Base-by-base conservation (phyloP, 805 yeast species). In the Schizosaccharomyces osmophilus region DNA sequence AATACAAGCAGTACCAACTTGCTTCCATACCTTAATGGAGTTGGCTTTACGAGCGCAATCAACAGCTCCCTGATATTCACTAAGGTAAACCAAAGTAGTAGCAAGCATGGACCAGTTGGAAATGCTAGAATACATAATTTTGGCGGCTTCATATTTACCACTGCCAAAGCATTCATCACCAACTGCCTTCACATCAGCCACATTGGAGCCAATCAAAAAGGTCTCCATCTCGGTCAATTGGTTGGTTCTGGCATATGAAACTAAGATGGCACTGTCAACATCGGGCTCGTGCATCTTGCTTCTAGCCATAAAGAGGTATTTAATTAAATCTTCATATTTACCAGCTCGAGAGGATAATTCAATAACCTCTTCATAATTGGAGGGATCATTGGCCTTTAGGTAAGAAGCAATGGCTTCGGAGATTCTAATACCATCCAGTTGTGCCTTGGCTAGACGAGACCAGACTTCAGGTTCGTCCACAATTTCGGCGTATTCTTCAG, bases 41-140 rank as follows among this genome's bases (percentile, higher is more conserved):
- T 95, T 85, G 2, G 98, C 97, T 75, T 90, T 93, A 77, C 98
- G 85, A 26, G 98, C 98, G 73, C 97, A 88, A 70, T 93, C 97
- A 64, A 93, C 98, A 61, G 98, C 98, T 62, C 87, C 82, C 75
- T 93, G 97, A 73, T 87, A 89, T 71, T 93, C 97, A 62, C 82
- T 82, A 69, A 93, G 77, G 75, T 83, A 88, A 43, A 93, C 98
- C 69, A 89, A 80, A 39, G 97, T 90, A n/a, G 95, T 85, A 17
- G 98, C 97, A 67, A 93, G 80, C 73, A 89, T 93, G 59, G 96
- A 84, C 78, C 95, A 90, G 75, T 90, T 93, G 51, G 96, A 87
- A 63, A 90, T 83, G 65, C 82, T 84, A 9, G 88, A 76, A 73
- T 80, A 93, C 67, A 94, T 80, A 65, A 87, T 76, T 74, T 88